Percentiles rank a stretch among this genome's conserved stretches.
These are phyloP conservation scores for Plectranthus barbatus DNA, from an alignment of 257 asterid genomes.

Conservation along the genomic window DNA sequence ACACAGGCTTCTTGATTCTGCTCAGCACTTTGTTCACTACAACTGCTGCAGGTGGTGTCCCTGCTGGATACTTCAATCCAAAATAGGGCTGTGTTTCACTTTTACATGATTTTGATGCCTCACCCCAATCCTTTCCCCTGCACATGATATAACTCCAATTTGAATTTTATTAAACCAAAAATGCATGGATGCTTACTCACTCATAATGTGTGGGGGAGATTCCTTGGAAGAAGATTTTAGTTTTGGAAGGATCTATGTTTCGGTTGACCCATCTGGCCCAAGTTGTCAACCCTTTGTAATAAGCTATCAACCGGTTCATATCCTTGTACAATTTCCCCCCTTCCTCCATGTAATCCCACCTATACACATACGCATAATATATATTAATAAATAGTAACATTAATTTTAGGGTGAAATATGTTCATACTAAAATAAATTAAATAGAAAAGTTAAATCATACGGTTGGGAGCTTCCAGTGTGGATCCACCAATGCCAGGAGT, in stretches of 20 bases:
- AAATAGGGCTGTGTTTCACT: conserved; percentile 54
- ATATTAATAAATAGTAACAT: no score
- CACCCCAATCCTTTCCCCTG: conserved; percentile 78
- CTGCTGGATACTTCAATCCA: conserved; percentile 54
- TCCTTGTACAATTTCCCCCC: conserved; percentile 58
- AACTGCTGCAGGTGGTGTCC: conserved; percentile 36
- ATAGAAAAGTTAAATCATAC: conserved; percentile 46
- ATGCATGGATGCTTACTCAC: no score
- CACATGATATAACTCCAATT: no score
- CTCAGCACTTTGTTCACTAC: conserved; percentile 72
- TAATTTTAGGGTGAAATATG: no score
- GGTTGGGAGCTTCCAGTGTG: conserved; percentile 70
- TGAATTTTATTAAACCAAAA: no score
- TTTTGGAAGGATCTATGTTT: conserved; percentile 60
- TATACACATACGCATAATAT: not conserved
- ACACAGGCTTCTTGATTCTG: conserved; percentile 66
- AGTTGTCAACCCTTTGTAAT: conserved; percentile 75
- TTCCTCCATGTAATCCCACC: conserved; percentile 79
- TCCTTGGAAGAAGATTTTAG: conserved; percentile 72
- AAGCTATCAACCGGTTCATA: conserved; percentile 79
- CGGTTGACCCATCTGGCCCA: conserved; percentile 85
- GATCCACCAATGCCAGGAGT: conserved; percentile 56
- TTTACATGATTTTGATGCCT: conserved; percentile 54
- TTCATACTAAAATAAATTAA: no score
- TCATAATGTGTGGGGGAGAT: no score